A percentile compares a stretch with the other conserved stretches of the same genome.
Evolutionary conservation across 805 yeast species (phyloP).

Genomic region (Kluyveromyces starmeri): DNA sequence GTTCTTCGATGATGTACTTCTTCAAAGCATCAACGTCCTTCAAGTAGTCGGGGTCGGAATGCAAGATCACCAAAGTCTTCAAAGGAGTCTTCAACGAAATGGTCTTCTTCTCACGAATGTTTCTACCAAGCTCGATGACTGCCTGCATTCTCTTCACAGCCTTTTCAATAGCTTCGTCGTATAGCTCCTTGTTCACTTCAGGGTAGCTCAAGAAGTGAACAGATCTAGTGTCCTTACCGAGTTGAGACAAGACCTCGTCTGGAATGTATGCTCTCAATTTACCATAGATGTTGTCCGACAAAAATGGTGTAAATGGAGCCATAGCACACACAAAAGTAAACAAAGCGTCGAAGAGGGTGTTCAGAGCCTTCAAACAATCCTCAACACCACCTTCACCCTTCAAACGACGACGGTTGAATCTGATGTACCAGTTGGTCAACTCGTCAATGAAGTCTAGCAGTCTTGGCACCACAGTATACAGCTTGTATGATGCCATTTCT

Average conservation of each 20-base stretch:
- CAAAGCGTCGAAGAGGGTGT: conserved; percentile 84
- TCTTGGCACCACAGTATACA: conserved; percentile 94
- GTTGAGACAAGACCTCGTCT: conserved; percentile 45
- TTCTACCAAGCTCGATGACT: conserved; percentile 93
- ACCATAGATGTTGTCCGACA: conserved; percentile 83
- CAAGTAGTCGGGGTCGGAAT: conserved; percentile 66
- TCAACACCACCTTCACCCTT: conserved; percentile 87
- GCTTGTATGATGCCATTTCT: conserved; percentile 85
- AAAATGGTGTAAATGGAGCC: conserved; percentile 98
- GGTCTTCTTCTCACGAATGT: conserved; percentile 90
- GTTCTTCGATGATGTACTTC: conserved; percentile 77
- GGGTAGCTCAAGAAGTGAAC: conserved; percentile 96
- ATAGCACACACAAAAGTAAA: conserved; percentile 85
- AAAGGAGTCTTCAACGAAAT: conserved; percentile 94
- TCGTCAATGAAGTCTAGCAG: conserved; percentile 82
- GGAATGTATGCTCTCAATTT: conserved; percentile 56
- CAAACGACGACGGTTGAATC: conserved; percentile 95
- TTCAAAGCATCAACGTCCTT: conserved; percentile 70
- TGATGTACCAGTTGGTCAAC: conserved; percentile 96
- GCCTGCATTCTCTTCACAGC: conserved; percentile 95
- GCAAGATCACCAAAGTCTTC: conserved; percentile 76
- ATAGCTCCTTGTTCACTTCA: conserved; percentile 64
- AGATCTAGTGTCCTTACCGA: conserved; percentile 58
- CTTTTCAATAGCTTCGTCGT: conserved; percentile 73
- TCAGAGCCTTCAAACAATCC: conserved; percentile 80